These are phyloP conservation scores for Colletotrichum neosansevieriae DNA, from an alignment of 2,329 filamentous ascomycete genomes.

Conservation along the genomic window DNA sequence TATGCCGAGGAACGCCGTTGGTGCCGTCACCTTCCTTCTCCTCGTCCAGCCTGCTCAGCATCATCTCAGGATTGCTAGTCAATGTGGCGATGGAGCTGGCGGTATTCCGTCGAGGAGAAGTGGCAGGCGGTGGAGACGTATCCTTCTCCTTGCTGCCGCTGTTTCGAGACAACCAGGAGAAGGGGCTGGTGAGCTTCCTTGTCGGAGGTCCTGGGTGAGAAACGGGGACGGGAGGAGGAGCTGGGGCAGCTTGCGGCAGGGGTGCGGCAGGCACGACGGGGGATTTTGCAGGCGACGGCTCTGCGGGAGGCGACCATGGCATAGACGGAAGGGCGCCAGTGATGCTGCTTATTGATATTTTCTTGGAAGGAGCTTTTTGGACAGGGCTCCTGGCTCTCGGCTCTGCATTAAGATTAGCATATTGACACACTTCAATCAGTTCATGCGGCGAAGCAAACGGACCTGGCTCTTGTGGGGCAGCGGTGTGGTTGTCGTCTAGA, in stretches of 20 bases:
- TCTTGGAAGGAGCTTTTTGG: slow-evolving; percentile 61
- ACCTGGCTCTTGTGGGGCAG: slow-evolving; percentile 51
- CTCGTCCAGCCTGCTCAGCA: slow-evolving; percentile 81
- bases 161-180: slow-evolving; percentile 83
- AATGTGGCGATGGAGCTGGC: slow-evolving; percentile 83
- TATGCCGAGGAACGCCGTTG: slow-evolving; percentile 66
- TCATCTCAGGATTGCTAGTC: slow-evolving; percentile 84
- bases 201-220: slow-evolving; percentile 54
- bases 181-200: slow-evolving; percentile 88
- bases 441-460: slow-evolving; percentile 40
- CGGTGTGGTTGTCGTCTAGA: slow-evolving; percentile 68
- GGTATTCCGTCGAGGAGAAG: slow-evolving; percentile 74
- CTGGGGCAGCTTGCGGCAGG: slow-evolving; percentile 48
- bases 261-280: slow-evolving; percentile 50
- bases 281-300: slow-evolving; percentile 61
- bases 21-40: slow-evolving; percentile 66
- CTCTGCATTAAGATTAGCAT: slow-evolving; percentile 32
- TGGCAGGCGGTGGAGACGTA: slow-evolving; percentile 61
- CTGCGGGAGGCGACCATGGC: slow-evolving; percentile 75
- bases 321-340: slow-evolving; percentile 79
- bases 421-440: slow-evolving; percentile 37
- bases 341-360: slow-evolving; percentile 76
- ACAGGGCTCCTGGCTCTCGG: slow-evolving; percentile 47
- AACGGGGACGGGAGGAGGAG: slow-evolving; percentile 44
- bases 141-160: slow-evolving; percentile 70